phyloP scores from a whole-genome alignment of 2,329 filamentous ascomycete genomes.

The Teratosphaeria destructans region DNA sequence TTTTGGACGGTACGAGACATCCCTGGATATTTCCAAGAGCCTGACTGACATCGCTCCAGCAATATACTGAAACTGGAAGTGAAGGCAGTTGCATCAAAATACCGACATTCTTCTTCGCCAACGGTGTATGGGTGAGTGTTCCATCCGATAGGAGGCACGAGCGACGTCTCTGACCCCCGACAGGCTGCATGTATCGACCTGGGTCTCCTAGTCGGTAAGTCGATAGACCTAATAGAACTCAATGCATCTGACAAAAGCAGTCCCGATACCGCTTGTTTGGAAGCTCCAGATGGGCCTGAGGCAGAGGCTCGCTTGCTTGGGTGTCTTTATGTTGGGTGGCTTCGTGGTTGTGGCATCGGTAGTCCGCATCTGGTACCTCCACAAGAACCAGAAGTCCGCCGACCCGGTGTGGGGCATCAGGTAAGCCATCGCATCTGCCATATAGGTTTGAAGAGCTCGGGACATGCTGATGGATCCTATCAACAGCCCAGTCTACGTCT shows the following conservation, averaged over 20 bases:
- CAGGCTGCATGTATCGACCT: neutral
- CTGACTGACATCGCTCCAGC: neutral
- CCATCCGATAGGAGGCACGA: neutral
- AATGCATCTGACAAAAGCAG: neutral
- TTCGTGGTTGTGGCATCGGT: constrained; percentile 4
- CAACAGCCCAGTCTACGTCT: constrained; percentile 4
- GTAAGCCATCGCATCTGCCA: neutral
- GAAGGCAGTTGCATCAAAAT: neutral
- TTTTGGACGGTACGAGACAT: neutral
- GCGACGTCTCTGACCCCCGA: neutral
- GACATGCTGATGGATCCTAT: neutral
- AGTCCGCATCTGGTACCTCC: constrained; percentile 2
- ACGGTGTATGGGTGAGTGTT: neutral
- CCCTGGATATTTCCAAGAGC: neutral
- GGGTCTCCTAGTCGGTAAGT: neutral
- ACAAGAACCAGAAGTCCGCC: neutral
- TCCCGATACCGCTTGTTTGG: constrained; percentile 2
- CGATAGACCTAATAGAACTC: neutral
- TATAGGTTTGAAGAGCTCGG: neutral
- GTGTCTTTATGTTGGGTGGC: constrained; percentile 1
- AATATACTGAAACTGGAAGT: constrained; percentile 1
- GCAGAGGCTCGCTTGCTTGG: neutral
- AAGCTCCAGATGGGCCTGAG: constrained; percentile 1
- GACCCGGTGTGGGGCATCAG: constrained; percentile 2
- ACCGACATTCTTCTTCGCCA: constrained; percentile 1